Evolutionary conservation across 129 eudicot species (phyloP).

Genomic region (Lactuca saligna): DNA sequence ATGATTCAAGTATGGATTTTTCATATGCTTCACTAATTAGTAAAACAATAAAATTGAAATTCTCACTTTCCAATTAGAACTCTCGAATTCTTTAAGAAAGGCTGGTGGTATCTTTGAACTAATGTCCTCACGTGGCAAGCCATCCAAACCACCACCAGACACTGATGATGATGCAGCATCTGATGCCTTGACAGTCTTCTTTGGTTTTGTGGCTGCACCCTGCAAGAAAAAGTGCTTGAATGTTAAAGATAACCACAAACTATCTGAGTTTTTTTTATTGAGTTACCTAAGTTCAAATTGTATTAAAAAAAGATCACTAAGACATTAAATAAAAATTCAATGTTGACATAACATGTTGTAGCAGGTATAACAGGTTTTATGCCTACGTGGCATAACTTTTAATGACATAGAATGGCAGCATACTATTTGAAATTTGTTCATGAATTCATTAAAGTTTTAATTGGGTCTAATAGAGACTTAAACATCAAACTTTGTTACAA

Average conservation of each 20-base stretch:
- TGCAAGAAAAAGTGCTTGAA: constrained; percentile 26
- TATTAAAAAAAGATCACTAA: no score
- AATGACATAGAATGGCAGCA: no score
- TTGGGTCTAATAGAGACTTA: no score
- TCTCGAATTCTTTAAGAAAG: constrained; percentile 68
- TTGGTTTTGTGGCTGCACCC: constrained; percentile 78
- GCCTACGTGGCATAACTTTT: no score
- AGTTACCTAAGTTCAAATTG: no score
- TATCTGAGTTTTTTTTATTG: no score
- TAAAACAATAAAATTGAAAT: not conserved
- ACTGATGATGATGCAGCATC: constrained; percentile 45
- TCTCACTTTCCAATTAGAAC: constrained; percentile 94
- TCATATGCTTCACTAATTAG: constrained; percentile 9
- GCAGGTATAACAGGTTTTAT: no score
- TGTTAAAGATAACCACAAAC: not conserved
- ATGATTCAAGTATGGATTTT: constrained; percentile 2
- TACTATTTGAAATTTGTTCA: no score
- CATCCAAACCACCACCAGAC: constrained; percentile 78
- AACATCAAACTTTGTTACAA: no score
- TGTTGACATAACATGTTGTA: no score
- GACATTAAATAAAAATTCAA: not conserved
- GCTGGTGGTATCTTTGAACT: constrained; percentile 76
- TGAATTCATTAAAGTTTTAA: no score
- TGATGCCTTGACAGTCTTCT: constrained; percentile 71
- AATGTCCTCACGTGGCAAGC: constrained; percentile 97